A percentile compares a stretch with the other conserved stretches of the same genome.
phyloP scores from a whole-genome alignment of 129 eudicot species.

The Smallanthus sonchifolius region DNA sequence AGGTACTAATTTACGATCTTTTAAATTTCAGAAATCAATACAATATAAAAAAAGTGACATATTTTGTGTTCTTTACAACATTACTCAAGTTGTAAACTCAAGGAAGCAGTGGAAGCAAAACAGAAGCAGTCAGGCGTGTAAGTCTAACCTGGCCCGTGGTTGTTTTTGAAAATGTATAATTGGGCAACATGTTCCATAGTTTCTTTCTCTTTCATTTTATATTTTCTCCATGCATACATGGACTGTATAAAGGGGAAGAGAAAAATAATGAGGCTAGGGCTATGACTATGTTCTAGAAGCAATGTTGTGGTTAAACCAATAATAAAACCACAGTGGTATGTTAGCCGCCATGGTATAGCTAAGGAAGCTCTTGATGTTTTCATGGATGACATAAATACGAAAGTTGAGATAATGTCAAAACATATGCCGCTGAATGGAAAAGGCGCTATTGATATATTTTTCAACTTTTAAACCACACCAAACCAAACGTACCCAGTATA shows the following conservation, averaged over 20 bases:
- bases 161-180: neutral
- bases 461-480: neutral
- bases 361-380: conserved; percentile 86
- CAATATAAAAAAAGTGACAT: neutral
- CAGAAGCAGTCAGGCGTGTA: too few relatives aligned
- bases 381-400: conserved; percentile 42
- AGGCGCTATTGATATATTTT: conserved; percentile 33
- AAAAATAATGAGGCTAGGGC: conserved; percentile 85
- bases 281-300: conserved; percentile 64
- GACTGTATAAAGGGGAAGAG: conserved; percentile 70
- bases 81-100: neutral
- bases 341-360: conserved; percentile 60
- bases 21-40: neutral
- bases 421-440: conserved; percentile 91
- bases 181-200: neutral
- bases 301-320: conserved; percentile 86
- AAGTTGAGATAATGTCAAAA: conserved; percentile 69
- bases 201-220: neutral
- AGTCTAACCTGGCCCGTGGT: too few relatives aligned
- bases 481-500: too few relatives aligned
- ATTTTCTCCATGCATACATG: conserved; percentile 26
- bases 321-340: conserved; percentile 97
- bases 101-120: too few relatives aligned
- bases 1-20: conserved; percentile 19
- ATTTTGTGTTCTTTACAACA: neutral